phyloP scores from a whole-genome alignment of 305 asterid genomes.

The Solanum hybrid region DNA sequence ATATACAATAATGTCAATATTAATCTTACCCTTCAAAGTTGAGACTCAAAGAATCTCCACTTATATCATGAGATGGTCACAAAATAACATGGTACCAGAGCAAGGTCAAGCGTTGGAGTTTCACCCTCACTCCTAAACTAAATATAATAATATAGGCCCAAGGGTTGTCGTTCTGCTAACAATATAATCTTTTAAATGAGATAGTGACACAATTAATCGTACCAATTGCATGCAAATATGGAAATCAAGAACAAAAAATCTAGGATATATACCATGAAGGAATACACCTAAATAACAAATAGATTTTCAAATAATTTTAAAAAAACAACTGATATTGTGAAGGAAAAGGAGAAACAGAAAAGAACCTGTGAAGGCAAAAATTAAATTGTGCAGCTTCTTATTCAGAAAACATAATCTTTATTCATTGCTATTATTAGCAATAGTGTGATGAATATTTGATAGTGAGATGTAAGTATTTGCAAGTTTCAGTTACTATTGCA shows the following conservation, averaged over 20 bases:
- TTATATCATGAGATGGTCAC: not conserved
- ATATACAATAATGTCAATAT: not conserved
- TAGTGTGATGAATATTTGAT: not conserved
- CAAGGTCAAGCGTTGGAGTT: not conserved
- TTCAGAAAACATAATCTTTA: not conserved
- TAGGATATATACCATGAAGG: not conserved
- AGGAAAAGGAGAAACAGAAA: not conserved
- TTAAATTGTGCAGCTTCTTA: not conserved
- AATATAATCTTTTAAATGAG: not conserved
- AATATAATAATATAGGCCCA: not conserved
- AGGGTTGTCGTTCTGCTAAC: not conserved
- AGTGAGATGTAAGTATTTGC: not conserved
- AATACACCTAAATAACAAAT: not conserved
- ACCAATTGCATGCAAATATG: not conserved
- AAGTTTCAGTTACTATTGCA: slow-evolving; percentile 20
- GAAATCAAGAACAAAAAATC: not conserved
- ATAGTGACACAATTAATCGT: not conserved
- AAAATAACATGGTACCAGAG: not conserved
- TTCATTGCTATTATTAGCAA: not conserved
- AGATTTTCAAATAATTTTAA: not conserved
- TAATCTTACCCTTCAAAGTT: not conserved
- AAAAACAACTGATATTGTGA: not conserved
- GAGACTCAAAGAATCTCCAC: not conserved
- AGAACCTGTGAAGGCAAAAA: not conserved
- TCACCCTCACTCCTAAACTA: not conserved